Evolutionary conservation across 2,329 filamentous ascomycete genomes (phyloP).

Genomic region (Aspergillus sp.): DNA sequence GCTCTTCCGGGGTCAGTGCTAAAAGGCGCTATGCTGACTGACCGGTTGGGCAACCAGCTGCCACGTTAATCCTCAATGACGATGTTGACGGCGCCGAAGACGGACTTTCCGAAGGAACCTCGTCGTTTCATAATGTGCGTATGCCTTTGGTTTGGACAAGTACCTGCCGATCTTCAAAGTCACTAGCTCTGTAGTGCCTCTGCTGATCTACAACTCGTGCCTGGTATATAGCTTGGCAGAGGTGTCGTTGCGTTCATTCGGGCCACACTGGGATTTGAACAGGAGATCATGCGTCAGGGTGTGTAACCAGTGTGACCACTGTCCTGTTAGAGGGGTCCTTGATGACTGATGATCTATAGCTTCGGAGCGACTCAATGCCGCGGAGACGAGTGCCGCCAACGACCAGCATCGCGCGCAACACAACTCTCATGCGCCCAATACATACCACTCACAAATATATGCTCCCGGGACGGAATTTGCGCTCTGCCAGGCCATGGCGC

Average conservation of each 20-base stretch:
- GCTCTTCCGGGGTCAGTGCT: constrained; percentile 5
- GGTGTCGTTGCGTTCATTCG: constrained; percentile 82
- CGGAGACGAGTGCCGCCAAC: constrained; percentile 73
- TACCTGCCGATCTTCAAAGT: background rate
- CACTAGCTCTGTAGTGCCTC: constrained; percentile 10
- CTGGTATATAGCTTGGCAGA: constrained; percentile 63
- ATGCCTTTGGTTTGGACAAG: background rate
- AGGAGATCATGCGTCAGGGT: constrained; percentile 81
- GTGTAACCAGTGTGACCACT: constrained; percentile 25
- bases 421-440: constrained; percentile 54
- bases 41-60: constrained; percentile 47
- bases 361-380: constrained; percentile 68
- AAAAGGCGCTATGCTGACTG: constrained; percentile 9
- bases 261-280: constrained; percentile 87
- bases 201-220: constrained; percentile 12
- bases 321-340: background rate
- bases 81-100: constrained; percentile 83
- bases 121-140: constrained; percentile 77
- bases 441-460: constrained; percentile 67
- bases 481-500: constrained; percentile 78
- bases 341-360: constrained; percentile 51
- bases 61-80: constrained; percentile 79
- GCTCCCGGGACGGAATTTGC: constrained; percentile 83
- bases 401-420: constrained; percentile 76
- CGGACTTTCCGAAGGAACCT: constrained; percentile 69